Conservation (phyloP, 1,284 basidiomycete species). For the Ceratobasidium theobromae region DNA sequence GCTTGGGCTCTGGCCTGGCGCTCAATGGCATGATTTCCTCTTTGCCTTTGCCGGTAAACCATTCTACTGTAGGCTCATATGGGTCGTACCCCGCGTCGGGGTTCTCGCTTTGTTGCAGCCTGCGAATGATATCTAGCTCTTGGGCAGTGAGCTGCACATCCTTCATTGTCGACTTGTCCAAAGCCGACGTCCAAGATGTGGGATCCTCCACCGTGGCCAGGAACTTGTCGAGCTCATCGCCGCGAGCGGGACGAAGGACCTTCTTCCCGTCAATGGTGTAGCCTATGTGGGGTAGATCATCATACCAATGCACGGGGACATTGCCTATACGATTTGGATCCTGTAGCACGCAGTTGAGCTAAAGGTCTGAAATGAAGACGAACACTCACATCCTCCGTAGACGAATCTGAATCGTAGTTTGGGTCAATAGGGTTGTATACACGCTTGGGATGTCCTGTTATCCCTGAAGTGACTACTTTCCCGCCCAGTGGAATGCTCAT, state of each 20-base stretch:
- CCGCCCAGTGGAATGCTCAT: constrained; percentile 53
- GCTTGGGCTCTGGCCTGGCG: constrained; percentile 91
- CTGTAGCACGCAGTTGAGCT: constrained; percentile 48
- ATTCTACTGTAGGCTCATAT: constrained; percentile 91
- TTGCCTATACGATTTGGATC: constrained; percentile 92
- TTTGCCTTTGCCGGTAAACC: constrained; percentile 96
- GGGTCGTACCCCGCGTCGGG: constrained; percentile 89
- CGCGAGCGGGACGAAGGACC: constrained; percentile 90
- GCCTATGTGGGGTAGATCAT: constrained; percentile 98
- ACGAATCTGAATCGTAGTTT: constrained; percentile 95
- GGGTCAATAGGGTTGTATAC: constrained; percentile 95
- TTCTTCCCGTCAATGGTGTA: constrained; percentile 96
- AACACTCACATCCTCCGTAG: constrained; percentile 86
- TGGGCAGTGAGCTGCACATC: constrained; percentile 87
- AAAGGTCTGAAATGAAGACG: constrained; percentile 30
- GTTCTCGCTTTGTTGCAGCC: constrained; percentile 87
- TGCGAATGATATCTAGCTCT: constrained; percentile 93
- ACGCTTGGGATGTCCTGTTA: constrained; percentile 86
- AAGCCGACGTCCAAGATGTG: constrained; percentile 88
- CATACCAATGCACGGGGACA: constrained; percentile 98
- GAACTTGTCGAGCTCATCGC: constrained; percentile 98
- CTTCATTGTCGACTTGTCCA: constrained; percentile 85
- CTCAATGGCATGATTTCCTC: constrained; percentile 93
- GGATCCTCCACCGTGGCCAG: constrained; percentile 92
- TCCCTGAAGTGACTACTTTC: constrained; percentile 70